phyloP scores from a whole-genome alignment of 352 stramenopile species.

The Albugo laibachii region DNA sequence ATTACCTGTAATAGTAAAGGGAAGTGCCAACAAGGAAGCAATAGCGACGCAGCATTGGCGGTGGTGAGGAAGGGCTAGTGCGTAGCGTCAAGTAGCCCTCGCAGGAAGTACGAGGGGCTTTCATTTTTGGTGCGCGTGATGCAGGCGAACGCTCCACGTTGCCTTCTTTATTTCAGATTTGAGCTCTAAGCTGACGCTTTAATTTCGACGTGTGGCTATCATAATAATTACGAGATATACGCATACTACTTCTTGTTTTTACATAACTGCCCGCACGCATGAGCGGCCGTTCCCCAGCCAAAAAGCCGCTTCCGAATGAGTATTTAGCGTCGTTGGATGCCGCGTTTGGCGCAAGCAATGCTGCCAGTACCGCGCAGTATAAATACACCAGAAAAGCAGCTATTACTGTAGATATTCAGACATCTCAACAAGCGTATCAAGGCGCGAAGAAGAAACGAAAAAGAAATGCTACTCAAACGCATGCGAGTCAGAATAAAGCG shows the following conservation, averaged over 20 bases:
- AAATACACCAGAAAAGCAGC: slow-evolving; percentile 56
- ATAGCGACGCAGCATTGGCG: slow-evolving; percentile 71
- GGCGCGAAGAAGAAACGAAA: slow-evolving; percentile 35
- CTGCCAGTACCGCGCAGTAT: slow-evolving; percentile 11
- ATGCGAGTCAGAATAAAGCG: slow-evolving; percentile 5
- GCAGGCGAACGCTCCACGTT: neutral
- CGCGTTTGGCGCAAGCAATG: slow-evolving; percentile 23
- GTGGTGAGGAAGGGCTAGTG: slow-evolving; percentile 68
- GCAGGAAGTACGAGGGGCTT: slow-evolving; percentile 56
- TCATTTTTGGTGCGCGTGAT: slow-evolving; percentile 20
- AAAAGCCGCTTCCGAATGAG: slow-evolving; percentile 8
- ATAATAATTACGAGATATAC: no score
- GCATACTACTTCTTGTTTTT: no score
- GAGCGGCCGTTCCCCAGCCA: no score
- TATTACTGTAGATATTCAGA: slow-evolving; percentile 13
- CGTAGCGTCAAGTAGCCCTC: slow-evolving; percentile 75
- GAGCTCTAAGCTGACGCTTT: no score
- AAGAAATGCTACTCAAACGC: slow-evolving; percentile 2
- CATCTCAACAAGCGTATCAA: slow-evolving; percentile 41
- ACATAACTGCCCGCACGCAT: no score
- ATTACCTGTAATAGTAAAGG: slow-evolving; percentile 66
- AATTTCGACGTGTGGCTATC: no score
- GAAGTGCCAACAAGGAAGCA: slow-evolving; percentile 77
- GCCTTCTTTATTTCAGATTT: no score
- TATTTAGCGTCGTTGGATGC: slow-evolving; percentile 59